Evolutionary conservation across 2,329 filamentous ascomycete genomes (phyloP), one percentile per base, ranked within the genome.

Genomic region (Elsinoe perseae): DNA sequence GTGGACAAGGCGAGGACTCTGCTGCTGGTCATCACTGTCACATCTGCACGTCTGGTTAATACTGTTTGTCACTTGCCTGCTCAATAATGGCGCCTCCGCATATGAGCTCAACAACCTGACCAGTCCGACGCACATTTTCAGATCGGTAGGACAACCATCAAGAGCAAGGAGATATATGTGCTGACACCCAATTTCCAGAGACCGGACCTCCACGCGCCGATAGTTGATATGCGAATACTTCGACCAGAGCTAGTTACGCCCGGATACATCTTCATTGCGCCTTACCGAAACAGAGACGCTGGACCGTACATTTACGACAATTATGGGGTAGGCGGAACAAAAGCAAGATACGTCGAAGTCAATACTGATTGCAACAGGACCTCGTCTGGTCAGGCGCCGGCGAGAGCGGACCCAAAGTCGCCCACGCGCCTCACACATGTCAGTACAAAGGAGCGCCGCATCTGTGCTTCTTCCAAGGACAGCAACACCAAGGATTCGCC

Each of bases 301-400:
- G 75, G 75, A 1, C 73, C 76, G 7, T 76, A 79, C 61, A 78
- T 79, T 21, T 79, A 77, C 61, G 76, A 79, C 62, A 77, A 74
- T 61, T 67, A 69, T 59, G 76, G 76, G 60, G 52, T 54, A 44
- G 10, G 52, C 72, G 74, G 69, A 50, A 67, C 38, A 25, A 38
- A 21, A 44, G 25, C 6, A 10, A 6, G 18, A 20, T 16, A 34
- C 4, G 48, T 18, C 14, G 36, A 3, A 12, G 18, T 42, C 25
- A 18, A 57, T 74, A 70, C 36, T 23, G n/a, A 38, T 50, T 16
- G 44, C n/a, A 16, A 21, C 25, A 54, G 52, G 71, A 79, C 57
- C 66, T 79, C 59, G 70, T 79, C 36, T 79, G 75, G 72, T 76
- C 72, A 28, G 75, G 76, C 32, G 77, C 73, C 64, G 75, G 75